A percentile compares a stretch with the other conserved stretches of the same genome.
These are phyloP conservation scores for Earliella scabrosa DNA, from an alignment of 1,284 basidiomycete species.

Conservation along the genomic window DNA sequence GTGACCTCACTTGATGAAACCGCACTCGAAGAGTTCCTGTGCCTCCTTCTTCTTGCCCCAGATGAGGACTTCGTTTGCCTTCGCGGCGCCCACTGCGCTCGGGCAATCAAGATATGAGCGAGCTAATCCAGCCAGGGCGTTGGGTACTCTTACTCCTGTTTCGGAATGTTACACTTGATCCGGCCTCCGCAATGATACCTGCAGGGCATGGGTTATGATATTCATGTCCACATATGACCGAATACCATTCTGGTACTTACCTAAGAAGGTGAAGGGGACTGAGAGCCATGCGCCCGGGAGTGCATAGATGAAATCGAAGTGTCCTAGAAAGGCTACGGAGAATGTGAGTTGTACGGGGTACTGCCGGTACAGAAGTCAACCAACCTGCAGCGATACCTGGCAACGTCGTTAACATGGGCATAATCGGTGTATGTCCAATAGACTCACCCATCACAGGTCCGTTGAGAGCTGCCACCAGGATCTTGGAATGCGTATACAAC, in stretches of 20 bases:
- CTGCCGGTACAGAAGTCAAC: conserved; percentile 2
- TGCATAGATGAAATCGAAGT: conserved; percentile 78
- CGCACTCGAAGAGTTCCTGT: conserved; percentile 59
- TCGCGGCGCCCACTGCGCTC: conserved; percentile 62
- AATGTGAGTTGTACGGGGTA: not conserved
- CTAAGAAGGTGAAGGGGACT: conserved; percentile 71
- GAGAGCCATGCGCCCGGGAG: conserved; percentile 64
- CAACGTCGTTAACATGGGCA: not conserved
- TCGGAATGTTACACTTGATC: conserved; percentile 69
- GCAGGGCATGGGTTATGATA: too few species aligned
- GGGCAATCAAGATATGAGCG: not conserved
- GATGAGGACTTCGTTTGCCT: conserved; percentile 70
- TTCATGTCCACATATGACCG: too few species aligned
- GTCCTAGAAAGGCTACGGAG: conserved; percentile 62
- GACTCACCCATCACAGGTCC: conserved; percentile 71
- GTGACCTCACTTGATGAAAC: conserved; percentile 64
- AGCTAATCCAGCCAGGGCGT: not conserved
- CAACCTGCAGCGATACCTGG: conserved; percentile 70
- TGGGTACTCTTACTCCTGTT: conserved; percentile 56
- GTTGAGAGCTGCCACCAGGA: conserved; percentile 67
- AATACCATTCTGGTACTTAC: conserved; percentile 34
- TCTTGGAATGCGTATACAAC: conserved; percentile 69
- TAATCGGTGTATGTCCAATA: not conserved
- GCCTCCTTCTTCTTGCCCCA: conserved; percentile 70
- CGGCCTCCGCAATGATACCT: conserved; percentile 69